phyloP scores from a whole-genome alignment of 2,329 filamentous ascomycete genomes.

The Trichoderma asperellum region DNA sequence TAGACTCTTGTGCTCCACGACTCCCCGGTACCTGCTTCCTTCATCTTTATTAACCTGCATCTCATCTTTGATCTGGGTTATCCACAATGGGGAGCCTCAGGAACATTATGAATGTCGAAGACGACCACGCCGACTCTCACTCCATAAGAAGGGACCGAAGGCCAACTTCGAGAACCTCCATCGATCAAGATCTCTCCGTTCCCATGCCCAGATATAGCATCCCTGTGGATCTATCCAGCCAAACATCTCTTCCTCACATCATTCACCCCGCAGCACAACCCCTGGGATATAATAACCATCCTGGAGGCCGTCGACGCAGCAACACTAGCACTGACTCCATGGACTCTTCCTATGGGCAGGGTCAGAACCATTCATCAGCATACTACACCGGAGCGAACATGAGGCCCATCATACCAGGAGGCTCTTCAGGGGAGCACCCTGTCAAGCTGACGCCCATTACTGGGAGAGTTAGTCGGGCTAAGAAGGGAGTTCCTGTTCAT shows the following conservation, averaged over 20 bases:
- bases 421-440: constrained; percentile 43
- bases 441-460: constrained; percentile 62
- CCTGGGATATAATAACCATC: constrained; percentile 36
- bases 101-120: constrained; percentile 61
- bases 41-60: constrained; percentile 37
- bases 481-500: constrained; percentile 63
- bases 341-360: constrained; percentile 45
- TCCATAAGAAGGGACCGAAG: constrained; percentile 52
- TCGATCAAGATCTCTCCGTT: constrained; percentile 41
- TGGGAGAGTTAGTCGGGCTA: constrained; percentile 59
- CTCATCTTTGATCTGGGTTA: constrained; percentile 35
- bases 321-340: constrained; percentile 55
- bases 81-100: constrained; percentile 58
- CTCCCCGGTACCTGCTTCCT: constrained; percentile 39
- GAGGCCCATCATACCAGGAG: constrained; percentile 47
- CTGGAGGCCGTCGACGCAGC: constrained; percentile 46
- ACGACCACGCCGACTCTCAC: constrained; percentile 50
- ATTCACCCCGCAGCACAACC: constrained; percentile 37
- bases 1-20: constrained; percentile 41
- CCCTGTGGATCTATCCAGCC: constrained; percentile 42
- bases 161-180: constrained; percentile 43
- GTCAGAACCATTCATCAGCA: constrained; percentile 33
- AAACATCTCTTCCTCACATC: constrained; percentile 41
- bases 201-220: constrained; percentile 47
- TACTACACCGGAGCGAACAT: constrained; percentile 39